Evolutionary conservation across 1,284 basidiomycete species (phyloP).

Genomic region (Ceratobasidium sp.): DNA sequence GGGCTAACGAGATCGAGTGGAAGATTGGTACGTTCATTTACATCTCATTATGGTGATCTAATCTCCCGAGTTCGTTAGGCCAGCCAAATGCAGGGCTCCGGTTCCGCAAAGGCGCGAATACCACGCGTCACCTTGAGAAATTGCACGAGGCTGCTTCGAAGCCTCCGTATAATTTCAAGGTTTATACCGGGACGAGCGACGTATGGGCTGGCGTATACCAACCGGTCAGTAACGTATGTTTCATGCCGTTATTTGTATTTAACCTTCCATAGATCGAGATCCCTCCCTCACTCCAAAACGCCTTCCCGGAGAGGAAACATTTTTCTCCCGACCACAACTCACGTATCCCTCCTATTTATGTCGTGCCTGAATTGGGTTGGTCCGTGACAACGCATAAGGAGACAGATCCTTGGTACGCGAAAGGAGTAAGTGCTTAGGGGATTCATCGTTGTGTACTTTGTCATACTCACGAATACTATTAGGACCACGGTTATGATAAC

Average conservation of each 20-base stretch:
- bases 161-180: constrained; percentile 75
- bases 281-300: constrained; percentile 28
- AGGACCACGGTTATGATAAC: constrained; percentile 91
- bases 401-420: constrained; percentile 66
- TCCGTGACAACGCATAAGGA: constrained; percentile 68
- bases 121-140: constrained; percentile 66
- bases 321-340: constrained; percentile 70
- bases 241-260: not conserved
- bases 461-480: constrained; percentile 7
- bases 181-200: constrained; percentile 73
- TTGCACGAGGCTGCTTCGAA: constrained; percentile 66
- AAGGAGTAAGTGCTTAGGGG: constrained; percentile 74
- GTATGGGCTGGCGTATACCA: constrained; percentile 16
- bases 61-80: constrained; percentile 58
- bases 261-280: constrained; percentile 25
- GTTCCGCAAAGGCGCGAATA: constrained; percentile 72
- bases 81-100: constrained; percentile 89
- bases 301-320: constrained; percentile 78
- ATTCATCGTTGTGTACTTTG: constrained; percentile 19
- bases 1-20: constrained; percentile 72
- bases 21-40: not conserved
- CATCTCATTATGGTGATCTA: too few relatives aligned
- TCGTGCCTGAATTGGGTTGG: constrained; percentile 84
- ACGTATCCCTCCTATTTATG: constrained; percentile 88
- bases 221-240: not conserved